Percentiles rank a stretch among this genome's conserved stretches.
Conservation (phyloP, 129 eudicot species). For the Pulicaria dysenterica region DNA sequence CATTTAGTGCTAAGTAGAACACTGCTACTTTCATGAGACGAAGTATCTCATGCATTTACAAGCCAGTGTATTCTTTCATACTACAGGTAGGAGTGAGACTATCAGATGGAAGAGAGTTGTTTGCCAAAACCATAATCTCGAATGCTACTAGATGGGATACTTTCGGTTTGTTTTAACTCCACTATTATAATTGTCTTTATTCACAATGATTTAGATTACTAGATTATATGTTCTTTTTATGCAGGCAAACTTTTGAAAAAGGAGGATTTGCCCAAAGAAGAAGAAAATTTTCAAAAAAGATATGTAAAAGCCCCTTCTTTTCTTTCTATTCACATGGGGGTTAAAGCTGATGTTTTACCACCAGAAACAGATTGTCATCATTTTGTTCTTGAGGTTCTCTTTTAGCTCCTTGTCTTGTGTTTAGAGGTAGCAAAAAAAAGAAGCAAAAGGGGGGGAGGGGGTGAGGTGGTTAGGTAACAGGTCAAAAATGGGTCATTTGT, state of each 20-base stretch:
- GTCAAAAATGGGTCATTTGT: background rate
- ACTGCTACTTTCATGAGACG: constrained; percentile 13
- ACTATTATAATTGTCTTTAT: constrained; percentile 8
- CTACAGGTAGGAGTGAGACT: constrained; percentile 84
- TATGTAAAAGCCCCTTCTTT: constrained; percentile 96
- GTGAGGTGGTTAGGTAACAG: background rate
- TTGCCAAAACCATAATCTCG: constrained; percentile 86
- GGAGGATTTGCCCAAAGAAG: constrained; percentile 88
- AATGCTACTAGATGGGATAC: constrained; percentile 99
- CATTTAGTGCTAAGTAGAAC: constrained; percentile 9
- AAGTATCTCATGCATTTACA: background rate
- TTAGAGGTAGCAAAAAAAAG: background rate
- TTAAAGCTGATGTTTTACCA: constrained; percentile 87
- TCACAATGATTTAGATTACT: background rate
- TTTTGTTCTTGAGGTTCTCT: constrained; percentile 87
- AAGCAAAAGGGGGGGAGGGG: too few species aligned
- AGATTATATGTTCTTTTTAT: background rate
- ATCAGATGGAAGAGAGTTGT: constrained; percentile 84
- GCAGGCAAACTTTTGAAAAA: constrained; percentile 85
- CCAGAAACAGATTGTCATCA: constrained; percentile 97
- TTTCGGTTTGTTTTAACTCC: constrained; percentile 60
- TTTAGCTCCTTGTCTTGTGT: background rate
- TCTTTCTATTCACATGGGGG: constrained; percentile 97
- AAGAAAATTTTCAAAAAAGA: constrained; percentile 79
- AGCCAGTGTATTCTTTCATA: background rate